Evolutionary conservation across 805 yeast species (phyloP).

Genomic region (Myxozyma geophila): DNA sequence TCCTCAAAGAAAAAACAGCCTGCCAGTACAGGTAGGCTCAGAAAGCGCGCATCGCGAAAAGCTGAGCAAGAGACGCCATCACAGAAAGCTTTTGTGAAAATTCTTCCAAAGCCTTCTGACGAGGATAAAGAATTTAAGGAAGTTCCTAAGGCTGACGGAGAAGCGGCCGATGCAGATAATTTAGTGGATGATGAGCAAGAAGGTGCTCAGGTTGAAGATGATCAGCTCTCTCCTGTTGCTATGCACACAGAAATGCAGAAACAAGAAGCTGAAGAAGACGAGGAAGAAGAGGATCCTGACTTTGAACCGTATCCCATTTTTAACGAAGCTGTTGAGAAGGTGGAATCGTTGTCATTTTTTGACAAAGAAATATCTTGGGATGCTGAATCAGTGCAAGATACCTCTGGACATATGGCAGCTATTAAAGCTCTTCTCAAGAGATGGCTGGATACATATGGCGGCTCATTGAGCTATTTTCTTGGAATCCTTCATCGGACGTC

Average conservation of each 20-base stretch:
- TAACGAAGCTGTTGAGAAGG: not conserved
- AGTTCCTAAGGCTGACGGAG: too few species aligned
- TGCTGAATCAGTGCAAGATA: not conserved
- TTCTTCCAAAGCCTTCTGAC: not conserved
- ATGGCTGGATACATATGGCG: not conserved
- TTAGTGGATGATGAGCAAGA: not conserved
- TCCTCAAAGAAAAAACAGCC: too few species aligned
- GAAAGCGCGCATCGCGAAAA: too few species aligned
- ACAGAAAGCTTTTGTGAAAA: not conserved
- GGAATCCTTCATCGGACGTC: slow-evolving; percentile 19
- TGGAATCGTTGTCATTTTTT: not conserved
- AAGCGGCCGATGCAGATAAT: too few species aligned
- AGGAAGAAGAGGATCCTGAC: not conserved
- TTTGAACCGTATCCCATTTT: slow-evolving; percentile 6
- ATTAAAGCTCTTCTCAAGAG: not conserved
- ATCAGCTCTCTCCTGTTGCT: not conserved
- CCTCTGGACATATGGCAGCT: not conserved
- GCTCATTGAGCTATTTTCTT: not conserved
- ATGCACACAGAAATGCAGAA: not conserved
- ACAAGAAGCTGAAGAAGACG: not conserved
- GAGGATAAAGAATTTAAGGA: not conserved
- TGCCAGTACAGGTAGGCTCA: too few species aligned
- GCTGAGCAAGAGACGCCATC: not conserved
- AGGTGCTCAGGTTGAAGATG: not conserved
- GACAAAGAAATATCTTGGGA: not conserved